Evolutionary conservation across 257 asterid species (phyloP).

Genomic region (Solanum rostratum): DNA sequence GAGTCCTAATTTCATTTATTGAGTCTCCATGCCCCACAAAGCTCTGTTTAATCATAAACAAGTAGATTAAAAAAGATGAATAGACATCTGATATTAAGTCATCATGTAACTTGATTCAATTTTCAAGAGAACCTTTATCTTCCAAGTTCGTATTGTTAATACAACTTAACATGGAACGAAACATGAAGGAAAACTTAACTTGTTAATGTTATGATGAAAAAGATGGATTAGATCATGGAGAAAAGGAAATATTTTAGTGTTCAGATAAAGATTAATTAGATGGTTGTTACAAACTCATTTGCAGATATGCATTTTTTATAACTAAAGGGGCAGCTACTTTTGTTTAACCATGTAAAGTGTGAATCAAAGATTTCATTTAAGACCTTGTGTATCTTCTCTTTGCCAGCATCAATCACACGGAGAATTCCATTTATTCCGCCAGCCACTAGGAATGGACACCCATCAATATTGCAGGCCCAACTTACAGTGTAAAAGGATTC

Average conservation of each 20-base stretch:
- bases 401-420: slow-evolving; percentile 85
- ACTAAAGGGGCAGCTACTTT: not conserved
- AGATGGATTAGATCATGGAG: not conserved
- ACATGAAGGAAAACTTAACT: not conserved
- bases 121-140: not conserved
- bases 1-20: slow-evolving; percentile 83
- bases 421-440: slow-evolving; percentile 86
- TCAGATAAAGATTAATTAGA: not conserved
- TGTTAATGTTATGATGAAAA: not conserved
- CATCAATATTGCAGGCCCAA: slow-evolving; percentile 91
- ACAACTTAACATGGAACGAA: not conserved
- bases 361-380: not conserved
- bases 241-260: not conserved
- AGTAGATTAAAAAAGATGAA: not conserved
- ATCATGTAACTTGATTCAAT: not conserved
- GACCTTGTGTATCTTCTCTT: slow-evolving; percentile 83
- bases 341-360: not conserved
- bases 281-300: not conserved
- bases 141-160: not conserved
- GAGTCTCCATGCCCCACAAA: slow-evolving; percentile 97
- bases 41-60: slow-evolving; percentile 39
- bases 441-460: slow-evolving; percentile 76
- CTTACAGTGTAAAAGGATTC: slow-evolving; percentile 95
- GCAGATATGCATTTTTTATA: not conserved
- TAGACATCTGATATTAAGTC: not conserved